Evolutionary conservation across 148 eudicot genomes (phyloP), one percentile per base, ranked within the genome.

Genomic region (Arctostaphylos glauca): DNA sequence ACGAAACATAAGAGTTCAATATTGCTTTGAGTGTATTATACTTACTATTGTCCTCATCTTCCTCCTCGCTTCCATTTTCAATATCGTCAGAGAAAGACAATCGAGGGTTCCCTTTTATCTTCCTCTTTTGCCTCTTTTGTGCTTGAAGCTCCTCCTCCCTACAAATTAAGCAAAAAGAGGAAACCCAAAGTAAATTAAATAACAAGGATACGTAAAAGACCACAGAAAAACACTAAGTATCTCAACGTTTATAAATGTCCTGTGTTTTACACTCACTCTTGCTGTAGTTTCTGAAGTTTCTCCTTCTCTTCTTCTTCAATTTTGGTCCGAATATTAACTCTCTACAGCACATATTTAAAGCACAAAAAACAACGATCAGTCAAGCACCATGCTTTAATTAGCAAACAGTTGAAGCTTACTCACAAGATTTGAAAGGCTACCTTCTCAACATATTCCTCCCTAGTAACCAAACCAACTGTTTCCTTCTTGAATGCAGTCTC

Each of bases 401-500:
- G 25, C 47, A 74, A 38, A 78, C 16, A n/a, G 49, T 41, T 19
- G 59, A 81, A 79, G 23, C 38, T 5, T 6, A 52, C 2, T 31
- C 78, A 53, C 3, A 43, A 58, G 49, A 38, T 31, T 19, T 25
- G 14, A 31, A 66, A 2, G 19, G 49, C 52, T 87, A 94, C 99
- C 99, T 93, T 96, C 88, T 96, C 99, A 73, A 96, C 98, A 85
- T 96, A 96, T 77, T 96, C 90, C 85, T 96, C 99, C 83, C 95
- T 93, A 14, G 97, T 89, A 73, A 96, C 99, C 81, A 96, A 91
- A 81, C 99, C 99, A 78, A 96, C 89, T 5, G 99, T 96, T 89
- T 96, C 99, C 89, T 96, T 96, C 94, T 96, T 96, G 85, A 96
- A 96, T 0, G 99, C 99, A 85, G 97, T 96, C 92, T 96, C 99